Evolutionary conservation across 208 protist species (phyloP).

Genomic region (Lotmaria passim): DNA sequence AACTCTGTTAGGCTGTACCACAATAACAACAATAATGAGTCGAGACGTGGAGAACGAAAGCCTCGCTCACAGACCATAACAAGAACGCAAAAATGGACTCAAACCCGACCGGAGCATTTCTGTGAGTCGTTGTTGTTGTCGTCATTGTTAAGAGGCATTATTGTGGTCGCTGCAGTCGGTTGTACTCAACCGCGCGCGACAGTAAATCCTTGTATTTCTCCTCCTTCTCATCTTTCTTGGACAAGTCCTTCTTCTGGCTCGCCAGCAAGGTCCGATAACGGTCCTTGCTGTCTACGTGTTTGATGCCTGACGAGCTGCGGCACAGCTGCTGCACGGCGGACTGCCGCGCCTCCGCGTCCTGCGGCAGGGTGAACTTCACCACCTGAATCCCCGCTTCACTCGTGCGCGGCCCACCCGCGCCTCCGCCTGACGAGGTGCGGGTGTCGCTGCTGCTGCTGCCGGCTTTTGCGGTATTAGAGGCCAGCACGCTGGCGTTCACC

Average conservation of each 20-base stretch:
- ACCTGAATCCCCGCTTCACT: conserved; percentile 55
- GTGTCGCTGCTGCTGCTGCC: neutral
- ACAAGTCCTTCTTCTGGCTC: conserved; percentile 52
- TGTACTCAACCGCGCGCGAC: conserved; percentile 60
- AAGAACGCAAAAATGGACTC: too few relatives aligned
- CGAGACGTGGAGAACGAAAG: too few relatives aligned
- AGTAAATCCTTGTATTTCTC: conserved; percentile 67
- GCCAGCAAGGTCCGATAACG: conserved; percentile 57
- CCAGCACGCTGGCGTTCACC: too few relatives aligned
- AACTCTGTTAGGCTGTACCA: too few relatives aligned
- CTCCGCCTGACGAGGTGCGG: too few relatives aligned
- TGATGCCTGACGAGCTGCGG: conserved; percentile 39
- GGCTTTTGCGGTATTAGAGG: neutral
- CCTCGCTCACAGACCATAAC: too few relatives aligned
- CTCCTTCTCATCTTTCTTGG: conserved; percentile 40
- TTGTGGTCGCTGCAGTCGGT: conserved; percentile 25
- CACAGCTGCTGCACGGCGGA: conserved; percentile 74
- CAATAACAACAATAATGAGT: too few relatives aligned
- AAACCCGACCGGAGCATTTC: too few relatives aligned
- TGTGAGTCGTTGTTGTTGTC: neutral
- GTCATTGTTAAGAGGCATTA: conserved; percentile 2
- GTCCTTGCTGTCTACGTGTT: conserved; percentile 72
- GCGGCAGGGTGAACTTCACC: conserved; percentile 67
- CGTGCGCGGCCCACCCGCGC: too few relatives aligned
- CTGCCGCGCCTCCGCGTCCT: conserved; percentile 48